Percentiles rank a stretch among this genome's conserved stretches.
Conservation (phyloP, 345 rosid genomes). For the Melastoma malabathricum region DNA sequence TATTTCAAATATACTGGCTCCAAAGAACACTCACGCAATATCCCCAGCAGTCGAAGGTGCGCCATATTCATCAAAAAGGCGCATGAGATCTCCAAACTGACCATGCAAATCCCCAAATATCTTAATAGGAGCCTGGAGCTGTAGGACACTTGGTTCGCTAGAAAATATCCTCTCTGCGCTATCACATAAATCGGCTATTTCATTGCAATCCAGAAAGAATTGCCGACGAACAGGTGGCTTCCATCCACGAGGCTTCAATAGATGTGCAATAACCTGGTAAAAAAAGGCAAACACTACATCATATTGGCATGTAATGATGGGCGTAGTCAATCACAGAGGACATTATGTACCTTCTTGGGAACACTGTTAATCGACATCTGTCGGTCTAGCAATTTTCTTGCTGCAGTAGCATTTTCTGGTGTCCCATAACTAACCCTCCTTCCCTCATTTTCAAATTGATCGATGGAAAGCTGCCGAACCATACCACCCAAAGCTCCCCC, state of each 20-base stretch:
- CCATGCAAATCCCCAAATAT: conserved; percentile 98
- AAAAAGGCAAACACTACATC: not conserved
- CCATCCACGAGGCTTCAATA: conserved; percentile 95
- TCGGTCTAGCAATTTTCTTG: conserved; percentile 89
- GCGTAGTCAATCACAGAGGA: too few relatives aligned
- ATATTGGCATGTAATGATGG: not conserved
- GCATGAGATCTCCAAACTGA: conserved; percentile 99
- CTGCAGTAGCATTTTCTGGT: conserved; percentile 88
- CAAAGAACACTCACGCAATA: conserved; percentile 60
- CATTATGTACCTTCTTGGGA: conserved; percentile 63
- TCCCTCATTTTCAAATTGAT: conserved; percentile 96
- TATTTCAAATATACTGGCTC: not conserved
- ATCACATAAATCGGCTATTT: conserved; percentile 90
- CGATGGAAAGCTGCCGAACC: conserved; percentile 93
- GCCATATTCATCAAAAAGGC: conserved; percentile 96
- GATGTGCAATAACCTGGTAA: conserved; percentile 67
- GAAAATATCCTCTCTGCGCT: conserved; percentile 75
- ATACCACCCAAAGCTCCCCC: conserved; percentile 97
- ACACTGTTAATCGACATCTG: conserved; percentile 93
- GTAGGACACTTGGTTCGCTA: conserved; percentile 77
- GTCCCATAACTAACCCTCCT: conserved; percentile 94
- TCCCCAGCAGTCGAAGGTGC: conserved; percentile 99
- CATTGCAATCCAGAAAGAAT: conserved; percentile 93
- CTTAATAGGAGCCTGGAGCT: conserved; percentile 80
- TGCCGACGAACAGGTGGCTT: conserved; percentile 93